Base-by-base conservation (phyloP, 257 asterid species). In the Cinchona pubescens region DNA sequence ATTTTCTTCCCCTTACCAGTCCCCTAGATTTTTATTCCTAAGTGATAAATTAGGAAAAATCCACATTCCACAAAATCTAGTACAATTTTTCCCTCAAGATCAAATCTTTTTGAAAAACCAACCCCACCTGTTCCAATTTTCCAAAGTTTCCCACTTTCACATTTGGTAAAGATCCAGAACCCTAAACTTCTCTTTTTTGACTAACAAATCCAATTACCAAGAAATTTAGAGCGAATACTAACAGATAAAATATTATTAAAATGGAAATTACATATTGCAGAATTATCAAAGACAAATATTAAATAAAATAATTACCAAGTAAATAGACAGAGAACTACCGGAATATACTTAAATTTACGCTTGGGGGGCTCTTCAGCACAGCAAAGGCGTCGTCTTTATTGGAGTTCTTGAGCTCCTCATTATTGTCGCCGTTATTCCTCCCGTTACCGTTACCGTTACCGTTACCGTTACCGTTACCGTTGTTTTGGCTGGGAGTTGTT, bases 301-400 rank as follows among this genome's bases (percentile, higher is more conserved):
- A 62, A 48, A 25, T 13, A 75, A 34, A 10, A n/a, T n/a, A n/a
- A n/a, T 7, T 38, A 23, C 2, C 30, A 72, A 46, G n/a, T 11
- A 74, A 79, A 60, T 66, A 68, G 72, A 46, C 46, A 62, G 75
- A 53, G 62, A 60, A 84, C 38, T 88, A 94, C 98, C 97, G 98
- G 98, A 78, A 94, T 90, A 82, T 89, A 91, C 87, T 89, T 94
- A 78, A 94, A 88, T 84, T 86, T 88, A 25, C 83, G 92, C 82
- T 78, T 90, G 10, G 87, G 96, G n/a, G 87, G 86, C 84, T 89
- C 93, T 80, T 93, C 97, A 8, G n/a, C n/a, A 30, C 81, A 7
- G 80, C 84, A 19, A 48, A 79, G 71, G 15, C 82, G 55, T 80
- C 92, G 48, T 85, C 88, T 67, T 81, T 80, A 35, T 19, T 67